Evolutionary conservation across 306 rosid species (phyloP), one percentile per base, ranked within the genome.

Genomic region (Biancaea sappan): DNA sequence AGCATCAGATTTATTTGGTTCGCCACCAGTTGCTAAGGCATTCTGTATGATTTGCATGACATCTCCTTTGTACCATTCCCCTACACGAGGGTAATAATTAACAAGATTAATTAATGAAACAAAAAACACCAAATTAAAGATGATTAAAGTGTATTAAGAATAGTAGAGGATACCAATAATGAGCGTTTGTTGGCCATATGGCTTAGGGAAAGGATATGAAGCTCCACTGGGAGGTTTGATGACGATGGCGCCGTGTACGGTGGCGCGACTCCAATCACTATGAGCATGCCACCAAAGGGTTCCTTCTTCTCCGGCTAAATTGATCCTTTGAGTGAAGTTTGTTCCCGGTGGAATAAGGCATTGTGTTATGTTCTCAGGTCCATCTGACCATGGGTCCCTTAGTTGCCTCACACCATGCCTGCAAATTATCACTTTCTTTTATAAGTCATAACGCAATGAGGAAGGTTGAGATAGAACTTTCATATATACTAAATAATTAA

Each of bases 221-320:
- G 69, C 9, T 64, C 81, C 71, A 5, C 24, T 48, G 18, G 31
- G 26, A 28, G 90, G 90, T 26, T 47, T 46, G 7, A 85, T 72
- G 43, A 83, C 9, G 19, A 86, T 81, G 22, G 81, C 77, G 2
- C 89, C 87, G 13, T 83, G 85, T 66, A 75, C 85, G 0, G 85
- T 86, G 28, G 85, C 87, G 14, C 86, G 76, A 38, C 69, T 66
- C 87, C 89, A 86, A 10, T 75, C 71, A 5, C 83, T 80, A 82
- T 40, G 46, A 11, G 47, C 47, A 11, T 41, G 47, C 47, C 47
- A 41, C n/a, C 16, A 41, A 2, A 41, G 47, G 1, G 87, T 80
- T 3, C 89, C 84, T 43, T 59, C 89, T 53, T 82, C 89, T 0
- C 2, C 21, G 1, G 89, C 72, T 2, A 85, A 73, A 1, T 62